Conservation (phyloP, 2,329 filamentous ascomycete genomes). For the Sclerotinia sclerotiorum region DNA sequence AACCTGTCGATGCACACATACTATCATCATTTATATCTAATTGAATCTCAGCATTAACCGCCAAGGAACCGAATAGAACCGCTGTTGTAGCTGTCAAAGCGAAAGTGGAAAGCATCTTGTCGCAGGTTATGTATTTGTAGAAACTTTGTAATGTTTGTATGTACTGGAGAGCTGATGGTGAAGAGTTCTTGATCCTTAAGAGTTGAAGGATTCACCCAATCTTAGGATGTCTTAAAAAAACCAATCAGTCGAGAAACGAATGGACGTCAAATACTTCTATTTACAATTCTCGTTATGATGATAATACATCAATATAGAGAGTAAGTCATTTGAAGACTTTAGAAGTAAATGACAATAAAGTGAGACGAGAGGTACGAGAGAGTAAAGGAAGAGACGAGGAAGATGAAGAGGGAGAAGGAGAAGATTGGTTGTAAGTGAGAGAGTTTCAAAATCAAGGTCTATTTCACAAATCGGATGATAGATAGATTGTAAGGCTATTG, state of each 20-base stretch:
- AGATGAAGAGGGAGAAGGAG: background rate
- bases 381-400: background rate
- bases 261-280: constrained; percentile 27
- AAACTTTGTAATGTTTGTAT: background rate
- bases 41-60: constrained; percentile 41
- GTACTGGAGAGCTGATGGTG: background rate
- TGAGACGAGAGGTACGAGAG: background rate
- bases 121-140: background rate
- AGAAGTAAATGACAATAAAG: constrained; percentile 14
- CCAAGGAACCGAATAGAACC: constrained; percentile 30
- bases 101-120: constrained; percentile 33
- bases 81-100: constrained; percentile 32
- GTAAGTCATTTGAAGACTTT: background rate
- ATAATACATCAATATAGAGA: constrained; percentile 7
- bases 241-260: constrained; percentile 25
- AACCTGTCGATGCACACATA: constrained; percentile 23
- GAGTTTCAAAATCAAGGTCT: background rate
- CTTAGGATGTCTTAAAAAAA: constrained; percentile 8
- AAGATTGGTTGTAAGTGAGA: background rate
- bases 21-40: constrained; percentile 36
- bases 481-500: too few relatives aligned
- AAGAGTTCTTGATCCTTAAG: background rate
- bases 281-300: background rate
- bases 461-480: background rate
- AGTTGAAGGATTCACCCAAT: constrained; percentile 8